Base-by-base conservation (phyloP, 1,284 basidiomycete genomes). In the Wallemia ichthyophaga region DNA sequence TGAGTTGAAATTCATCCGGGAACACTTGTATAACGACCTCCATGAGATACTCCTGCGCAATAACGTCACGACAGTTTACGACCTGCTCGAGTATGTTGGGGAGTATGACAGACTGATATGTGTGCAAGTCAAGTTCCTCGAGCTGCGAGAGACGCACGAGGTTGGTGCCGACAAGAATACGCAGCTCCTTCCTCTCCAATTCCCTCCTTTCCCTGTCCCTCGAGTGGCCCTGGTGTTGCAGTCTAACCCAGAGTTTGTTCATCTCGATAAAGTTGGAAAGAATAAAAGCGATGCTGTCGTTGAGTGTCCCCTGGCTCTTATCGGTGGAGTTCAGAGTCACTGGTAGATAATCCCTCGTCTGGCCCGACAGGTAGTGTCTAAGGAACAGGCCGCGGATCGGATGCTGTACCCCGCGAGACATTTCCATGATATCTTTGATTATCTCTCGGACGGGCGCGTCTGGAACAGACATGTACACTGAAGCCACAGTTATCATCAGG, bases 401-500 rank as follows among this genome's bases (percentile, higher is more conserved):
- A 69, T 94, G 87, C 64, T 95, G 76, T 2, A 94, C 85, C 61
- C 91, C 89, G 32, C 88, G 75, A 27, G 86, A 87, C 89, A 95
- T 95, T 70, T 95, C 89, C 80, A 95, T 83, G 88, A 95, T 92
- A 71, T 95, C 89, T 75, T 92, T 94, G 89, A 94, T 95, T 64
- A 95, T 87, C 72, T 95, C 88, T 74, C 88, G 91, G 61, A 94
- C 81, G 3, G 89, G 89, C 5, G 88, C 87, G 60, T 92, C 88
- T 1, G 86, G 80, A 55, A 94, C 81, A 23, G 86, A 88, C 89
- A 94, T 94, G 74, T 92, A 94, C 23, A 95, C 88, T 1, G 89
- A 85, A 61, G 89, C 91, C 61, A 95, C 89, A 25, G 91, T 94
- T 66, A 95, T 92, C 89, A 94, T 94, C 66, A 94, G 83, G 71